These are phyloP conservation scores for Plasmodium relictum DNA, from an alignment of 169 alveolate species.

Conservation along the genomic window DNA sequence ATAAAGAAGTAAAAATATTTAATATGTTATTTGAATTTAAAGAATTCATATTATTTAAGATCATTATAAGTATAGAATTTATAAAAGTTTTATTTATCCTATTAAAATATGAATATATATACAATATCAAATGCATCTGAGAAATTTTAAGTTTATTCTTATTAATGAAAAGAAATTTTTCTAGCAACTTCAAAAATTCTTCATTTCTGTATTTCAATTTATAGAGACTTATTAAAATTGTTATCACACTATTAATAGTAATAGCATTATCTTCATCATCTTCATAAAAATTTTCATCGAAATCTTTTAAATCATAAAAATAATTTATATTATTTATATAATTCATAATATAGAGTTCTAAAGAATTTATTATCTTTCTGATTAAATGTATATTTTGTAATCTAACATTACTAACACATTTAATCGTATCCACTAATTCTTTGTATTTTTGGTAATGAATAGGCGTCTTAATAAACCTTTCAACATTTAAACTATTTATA, in stretches of 20 bases:
- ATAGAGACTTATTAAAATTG: slow-evolving; percentile 38
- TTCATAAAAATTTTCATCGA: not conserved
- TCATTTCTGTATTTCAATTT: slow-evolving; percentile 59
- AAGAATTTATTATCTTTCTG: slow-evolving; percentile 45
- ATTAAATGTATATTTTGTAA: slow-evolving; percentile 62
- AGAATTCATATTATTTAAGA: slow-evolving; percentile 28
- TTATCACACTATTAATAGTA: slow-evolving; percentile 17
- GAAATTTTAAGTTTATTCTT: slow-evolving; percentile 50
- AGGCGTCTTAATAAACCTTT: slow-evolving; percentile 47
- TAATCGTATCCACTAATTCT: slow-evolving; percentile 60
- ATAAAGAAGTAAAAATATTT: slow-evolving; percentile 60
- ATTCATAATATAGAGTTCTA: slow-evolving; percentile 54
- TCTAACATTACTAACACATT: slow-evolving; percentile 60
- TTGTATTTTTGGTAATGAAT: slow-evolving; percentile 57
- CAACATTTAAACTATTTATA: slow-evolving; percentile 51
- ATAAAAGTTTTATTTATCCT: slow-evolving; percentile 47
- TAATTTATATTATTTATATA: slow-evolving; percentile 35
- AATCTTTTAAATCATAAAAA: not conserved
- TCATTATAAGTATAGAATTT: slow-evolving; percentile 25
- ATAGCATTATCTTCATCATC: slow-evolving; percentile 35
- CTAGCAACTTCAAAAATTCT: slow-evolving; percentile 38
- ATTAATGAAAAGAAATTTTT: slow-evolving; percentile 44
- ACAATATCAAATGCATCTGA: slow-evolving; percentile 40
- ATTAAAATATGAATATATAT: slow-evolving; percentile 58
- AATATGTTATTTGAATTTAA: slow-evolving; percentile 50